Base-by-base conservation (phyloP, 768 basidiomycete genomes). In the Melanogaster broomeanus region DNA sequence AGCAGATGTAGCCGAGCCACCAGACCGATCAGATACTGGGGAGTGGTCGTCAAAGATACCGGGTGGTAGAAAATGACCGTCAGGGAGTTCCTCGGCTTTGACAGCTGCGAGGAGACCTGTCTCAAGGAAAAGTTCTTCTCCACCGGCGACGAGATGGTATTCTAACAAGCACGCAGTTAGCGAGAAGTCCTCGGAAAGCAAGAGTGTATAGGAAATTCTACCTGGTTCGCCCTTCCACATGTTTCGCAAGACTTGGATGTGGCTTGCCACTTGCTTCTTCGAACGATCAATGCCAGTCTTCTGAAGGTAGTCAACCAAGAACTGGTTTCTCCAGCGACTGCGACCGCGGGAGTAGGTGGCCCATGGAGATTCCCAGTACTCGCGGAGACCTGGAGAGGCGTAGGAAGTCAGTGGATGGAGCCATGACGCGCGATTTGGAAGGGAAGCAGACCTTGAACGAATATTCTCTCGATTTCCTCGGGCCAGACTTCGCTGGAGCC, bases 251-350 rank as follows among this genome's bases (percentile, higher is more conserved):
- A 90, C 89, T 63, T 92, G 90, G 46, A 92, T 88, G 61, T 92
- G 90, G 67, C 86, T 88, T n/a, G 90, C 90, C 57, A 92, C 90
- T 68, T 92, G 90, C 68, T 92, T 91, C 77, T 91, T 91, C 40
- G 87, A 79, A 37, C 90, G 84, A 24, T 77, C 77, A 64, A 92
- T 80, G 49, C 85, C 86, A 33, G 77, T 73, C 57, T 82, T 84
- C 49, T 84, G 77, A 52, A 92, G 81, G 61, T 88, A 86, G 57
- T 90, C 88, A 64, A 91, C 89, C 55, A 92, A 81, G 65, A 86
- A 92, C 71, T 90, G 88, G 71, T 91, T 91, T 45, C 89, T 81
- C 87, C 87, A 88, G 51, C 88, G 75, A 58, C 84, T 86, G 60
- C 89, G 83, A 28, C 89, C 88, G 19, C 87, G 83, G 27, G 86